Evolutionary conservation across 768 basidiomycete species (phyloP).

Genomic region (Crucibulum laeve): DNA sequence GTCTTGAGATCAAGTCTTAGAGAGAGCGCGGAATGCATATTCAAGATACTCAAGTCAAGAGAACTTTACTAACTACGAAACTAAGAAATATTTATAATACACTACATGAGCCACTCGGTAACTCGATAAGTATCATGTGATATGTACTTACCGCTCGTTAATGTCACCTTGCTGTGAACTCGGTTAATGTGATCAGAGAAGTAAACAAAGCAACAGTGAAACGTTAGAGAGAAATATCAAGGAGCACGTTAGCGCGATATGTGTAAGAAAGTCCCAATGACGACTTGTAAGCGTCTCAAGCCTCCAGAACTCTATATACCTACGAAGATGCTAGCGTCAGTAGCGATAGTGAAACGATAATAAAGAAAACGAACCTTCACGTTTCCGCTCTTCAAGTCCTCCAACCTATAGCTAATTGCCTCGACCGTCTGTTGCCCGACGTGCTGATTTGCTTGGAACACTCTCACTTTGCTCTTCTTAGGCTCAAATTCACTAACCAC

Average conservation of each 20-base stretch:
- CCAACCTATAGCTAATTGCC: slow-evolving; percentile 79
- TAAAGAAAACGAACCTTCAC: slow-evolving; percentile 54
- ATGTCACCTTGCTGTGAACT: too few relatives aligned
- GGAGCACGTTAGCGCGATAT: neutral
- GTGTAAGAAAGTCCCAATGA: neutral
- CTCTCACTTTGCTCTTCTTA: slow-evolving; percentile 83
- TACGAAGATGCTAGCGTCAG: slow-evolving; percentile 7
- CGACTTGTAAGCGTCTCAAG: slow-evolving; percentile 1
- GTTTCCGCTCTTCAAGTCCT: slow-evolving; percentile 82
- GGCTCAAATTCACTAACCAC: slow-evolving; percentile 78
- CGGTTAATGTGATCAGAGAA: too few relatives aligned
- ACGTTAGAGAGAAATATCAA: neutral
- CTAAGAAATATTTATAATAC: too few relatives aligned
- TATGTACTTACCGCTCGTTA: too few relatives aligned
- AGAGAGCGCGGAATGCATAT: too few relatives aligned
- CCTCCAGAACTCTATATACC: slow-evolving; percentile 40
- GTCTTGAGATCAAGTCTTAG: too few relatives aligned
- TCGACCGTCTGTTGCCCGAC: slow-evolving; percentile 80
- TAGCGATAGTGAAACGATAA: neutral
- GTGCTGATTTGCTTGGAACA: slow-evolving; percentile 85
- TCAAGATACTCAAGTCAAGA: too few relatives aligned
- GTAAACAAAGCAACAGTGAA: too few relatives aligned
- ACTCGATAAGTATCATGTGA: too few relatives aligned
- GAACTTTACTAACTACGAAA: too few relatives aligned
- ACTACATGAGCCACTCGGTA: too few relatives aligned